These are phyloP conservation scores for Zymoseptoria brevis DNA, from an alignment of 2,329 filamentous ascomycete genomes.

Conservation along the genomic window DNA sequence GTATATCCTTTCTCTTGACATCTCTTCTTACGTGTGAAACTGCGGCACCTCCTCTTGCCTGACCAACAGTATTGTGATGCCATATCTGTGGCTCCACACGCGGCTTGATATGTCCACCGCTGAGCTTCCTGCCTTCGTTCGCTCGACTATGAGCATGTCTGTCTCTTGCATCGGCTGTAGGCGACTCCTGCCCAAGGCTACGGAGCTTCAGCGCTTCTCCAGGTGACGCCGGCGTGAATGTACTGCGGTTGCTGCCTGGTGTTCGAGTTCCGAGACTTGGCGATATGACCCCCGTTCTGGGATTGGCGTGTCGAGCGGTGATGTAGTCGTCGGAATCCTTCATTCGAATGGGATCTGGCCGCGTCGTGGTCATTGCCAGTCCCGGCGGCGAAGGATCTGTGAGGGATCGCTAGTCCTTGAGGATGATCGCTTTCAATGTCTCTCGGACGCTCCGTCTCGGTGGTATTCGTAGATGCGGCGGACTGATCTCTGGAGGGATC, in stretches of 20 bases:
- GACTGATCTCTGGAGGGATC: slow-evolving; percentile 11
- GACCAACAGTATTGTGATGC: neutral
- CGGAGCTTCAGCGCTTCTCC: slow-evolving; percentile 24
- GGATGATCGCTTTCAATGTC: slow-evolving; percentile 15
- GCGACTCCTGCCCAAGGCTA: slow-evolving; percentile 10
- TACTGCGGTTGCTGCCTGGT: slow-evolving; percentile 4
- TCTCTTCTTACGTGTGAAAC: neutral
- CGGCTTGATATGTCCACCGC: slow-evolving; percentile 6
- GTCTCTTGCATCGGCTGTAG: slow-evolving; percentile 10
- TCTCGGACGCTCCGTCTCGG: slow-evolving; percentile 7
- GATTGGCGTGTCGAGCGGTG: slow-evolving; percentile 29
- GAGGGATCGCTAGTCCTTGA: slow-evolving; percentile 9
- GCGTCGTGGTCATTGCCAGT: neutral
- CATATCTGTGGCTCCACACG: slow-evolving; percentile 8
- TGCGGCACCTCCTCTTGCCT: neutral
- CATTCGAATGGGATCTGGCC: slow-evolving; percentile 22
- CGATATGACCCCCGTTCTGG: slow-evolving; percentile 28
- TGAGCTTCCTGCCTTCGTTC: slow-evolving; percentile 23
- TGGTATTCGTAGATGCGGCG: slow-evolving; percentile 13
- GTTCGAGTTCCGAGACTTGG: slow-evolving; percentile 24
- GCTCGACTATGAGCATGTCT: slow-evolving; percentile 17
- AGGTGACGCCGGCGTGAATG: slow-evolving; percentile 21
- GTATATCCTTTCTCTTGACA: neutral
- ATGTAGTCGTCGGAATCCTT: slow-evolving; percentile 32
- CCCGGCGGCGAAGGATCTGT: neutral